Evolutionary conservation across 2,329 filamentous ascomycete genomes (phyloP).

Genomic region (Pseudogymnoascus pannorum): DNA sequence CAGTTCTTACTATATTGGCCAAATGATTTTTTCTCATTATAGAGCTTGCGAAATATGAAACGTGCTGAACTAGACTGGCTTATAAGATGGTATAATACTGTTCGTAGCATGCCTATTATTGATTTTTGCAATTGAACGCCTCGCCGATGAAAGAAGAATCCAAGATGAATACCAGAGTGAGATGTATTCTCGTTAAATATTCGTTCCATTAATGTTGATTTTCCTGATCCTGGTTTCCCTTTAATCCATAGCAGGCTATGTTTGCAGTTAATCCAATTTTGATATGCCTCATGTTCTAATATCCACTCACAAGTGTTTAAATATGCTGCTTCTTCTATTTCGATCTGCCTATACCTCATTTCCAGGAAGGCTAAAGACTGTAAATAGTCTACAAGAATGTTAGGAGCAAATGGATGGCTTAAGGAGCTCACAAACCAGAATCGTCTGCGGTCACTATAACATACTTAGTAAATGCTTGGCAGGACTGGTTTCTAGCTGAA

Average conservation of each 20-base stretch:
- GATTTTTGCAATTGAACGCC: slow-evolving; percentile 29
- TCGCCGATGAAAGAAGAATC: slow-evolving; percentile 33
- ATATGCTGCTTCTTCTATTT: slow-evolving; percentile 21
- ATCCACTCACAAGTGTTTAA: slow-evolving; percentile 31
- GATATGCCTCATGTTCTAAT: slow-evolving; percentile 20
- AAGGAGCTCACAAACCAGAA: not conserved
- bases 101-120: slow-evolving; percentile 30
- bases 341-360: slow-evolving; percentile 23
- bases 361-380: slow-evolving; percentile 28
- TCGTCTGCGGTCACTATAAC: too few species aligned
- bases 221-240: slow-evolving; percentile 35
- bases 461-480: too few species aligned
- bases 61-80: not conserved
- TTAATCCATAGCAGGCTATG: slow-evolving; percentile 33
- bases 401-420: not conserved
- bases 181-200: slow-evolving; percentile 13
- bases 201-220: slow-evolving; percentile 33
- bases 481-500: not conserved
- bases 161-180: slow-evolving; percentile 19
- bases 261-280: slow-evolving; percentile 18
- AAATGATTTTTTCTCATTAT: slow-evolving; percentile 10
- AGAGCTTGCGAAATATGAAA: slow-evolving; percentile 5
- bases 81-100: slow-evolving; percentile 29
- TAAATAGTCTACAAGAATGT: slow-evolving; percentile 22
- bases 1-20: slow-evolving; percentile 10